A percentile compares a stretch with the other conserved stretches of the same genome.
phyloP scores from a whole-genome alignment of 1,284 basidiomycete genomes.

The Trichosporon inkin region DNA sequence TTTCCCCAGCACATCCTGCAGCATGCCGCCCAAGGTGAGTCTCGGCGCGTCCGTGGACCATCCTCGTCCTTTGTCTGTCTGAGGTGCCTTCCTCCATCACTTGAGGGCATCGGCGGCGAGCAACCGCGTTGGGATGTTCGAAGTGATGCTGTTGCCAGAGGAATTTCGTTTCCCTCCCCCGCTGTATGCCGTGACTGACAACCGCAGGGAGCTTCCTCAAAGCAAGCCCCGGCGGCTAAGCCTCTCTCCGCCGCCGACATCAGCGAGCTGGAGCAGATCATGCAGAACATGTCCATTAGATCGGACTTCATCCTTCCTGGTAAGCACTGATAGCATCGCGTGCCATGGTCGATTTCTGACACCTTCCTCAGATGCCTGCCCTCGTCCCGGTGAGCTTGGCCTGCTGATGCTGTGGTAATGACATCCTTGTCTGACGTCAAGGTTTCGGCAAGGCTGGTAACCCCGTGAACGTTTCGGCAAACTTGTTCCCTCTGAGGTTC shows the following conservation, averaged over 20 bases:
- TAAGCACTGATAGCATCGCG: neutral
- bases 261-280: neutral
- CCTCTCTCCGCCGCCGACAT: neutral
- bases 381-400: conserved; percentile 17
- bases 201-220: neutral
- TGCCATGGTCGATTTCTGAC: neutral
- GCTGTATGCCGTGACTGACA: neutral
- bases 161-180: neutral
- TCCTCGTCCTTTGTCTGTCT: too few species aligned
- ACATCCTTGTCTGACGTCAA: conserved; percentile 3
- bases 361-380: conserved; percentile 13
- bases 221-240: neutral
- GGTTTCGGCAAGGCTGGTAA: conserved; percentile 39
- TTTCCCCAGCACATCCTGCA: too few species aligned
- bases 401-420: too few species aligned
- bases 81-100: too few species aligned
- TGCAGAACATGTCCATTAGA: conserved; percentile 1
- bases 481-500: conserved; percentile 44
- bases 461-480: conserved; percentile 39
- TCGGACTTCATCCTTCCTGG: neutral
- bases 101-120: too few species aligned
- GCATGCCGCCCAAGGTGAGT: too few species aligned
- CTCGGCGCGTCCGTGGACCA: too few species aligned
- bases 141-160: too few species aligned
- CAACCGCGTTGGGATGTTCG: too few species aligned